phyloP scores from a whole-genome alignment of 2,329 filamentous ascomycete genomes.

The Trichoderma koningiopsis region DNA sequence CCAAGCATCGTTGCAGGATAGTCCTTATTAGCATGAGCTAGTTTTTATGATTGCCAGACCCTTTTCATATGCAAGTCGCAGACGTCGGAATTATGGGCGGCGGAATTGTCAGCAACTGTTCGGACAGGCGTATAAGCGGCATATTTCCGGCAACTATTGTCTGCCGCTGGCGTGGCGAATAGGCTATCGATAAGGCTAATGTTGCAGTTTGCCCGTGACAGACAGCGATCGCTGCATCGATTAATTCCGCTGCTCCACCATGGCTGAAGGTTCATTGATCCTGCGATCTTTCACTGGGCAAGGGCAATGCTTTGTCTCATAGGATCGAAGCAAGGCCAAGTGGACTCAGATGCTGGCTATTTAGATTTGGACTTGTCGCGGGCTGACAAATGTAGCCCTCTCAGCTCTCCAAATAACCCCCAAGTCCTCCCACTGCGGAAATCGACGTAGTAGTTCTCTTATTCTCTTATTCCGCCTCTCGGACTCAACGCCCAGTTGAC shows the following conservation, averaged over 20 bases:
- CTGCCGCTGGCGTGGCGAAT: background rate
- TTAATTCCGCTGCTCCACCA: constrained; percentile 1
- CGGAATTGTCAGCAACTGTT: constrained; percentile 5
- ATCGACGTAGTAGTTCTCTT: background rate
- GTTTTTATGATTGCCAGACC: background rate
- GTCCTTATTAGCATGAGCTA: background rate
- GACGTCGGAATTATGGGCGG: background rate
- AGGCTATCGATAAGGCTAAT: background rate
- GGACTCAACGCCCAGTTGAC: background rate
- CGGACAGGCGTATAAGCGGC: background rate
- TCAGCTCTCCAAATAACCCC: background rate
- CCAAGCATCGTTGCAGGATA: background rate
- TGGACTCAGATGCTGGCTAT: background rate
- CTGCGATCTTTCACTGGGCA: background rate
- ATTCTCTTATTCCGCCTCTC: background rate
- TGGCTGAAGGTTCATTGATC: background rate
- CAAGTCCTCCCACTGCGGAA: background rate
- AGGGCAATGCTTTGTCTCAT: background rate
- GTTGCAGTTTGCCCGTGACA: background rate
- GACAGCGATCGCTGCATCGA: background rate
- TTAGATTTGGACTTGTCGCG: background rate
- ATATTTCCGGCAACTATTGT: background rate
- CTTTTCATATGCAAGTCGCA: background rate
- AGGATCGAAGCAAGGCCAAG: background rate
- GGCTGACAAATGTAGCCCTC: constrained; percentile 1